These are phyloP conservation scores for Arthrobotrys pseudoclavata DNA, from an alignment of 2,329 filamentous ascomycete species.

Conservation along the genomic window DNA sequence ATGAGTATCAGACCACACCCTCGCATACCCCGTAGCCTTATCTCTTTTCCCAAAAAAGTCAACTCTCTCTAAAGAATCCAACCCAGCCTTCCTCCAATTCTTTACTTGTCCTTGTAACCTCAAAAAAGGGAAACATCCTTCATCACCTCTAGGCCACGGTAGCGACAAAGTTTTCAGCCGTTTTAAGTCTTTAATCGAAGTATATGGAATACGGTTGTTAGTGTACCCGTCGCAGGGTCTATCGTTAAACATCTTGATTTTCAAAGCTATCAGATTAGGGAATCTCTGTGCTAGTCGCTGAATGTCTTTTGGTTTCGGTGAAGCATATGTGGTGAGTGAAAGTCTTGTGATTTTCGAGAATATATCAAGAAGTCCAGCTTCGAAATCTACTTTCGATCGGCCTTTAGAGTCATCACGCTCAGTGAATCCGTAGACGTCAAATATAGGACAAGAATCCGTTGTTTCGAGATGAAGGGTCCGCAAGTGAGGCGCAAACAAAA, in stretches of 20 bases:
- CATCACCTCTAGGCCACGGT: not conserved
- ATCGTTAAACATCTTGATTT: not conserved
- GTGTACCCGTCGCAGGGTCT: not conserved
- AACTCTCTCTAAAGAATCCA: not conserved
- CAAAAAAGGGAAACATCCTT: not conserved
- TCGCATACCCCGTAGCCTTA: not conserved
- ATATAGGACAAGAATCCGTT: not conserved
- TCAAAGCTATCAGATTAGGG: not conserved
- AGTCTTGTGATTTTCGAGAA: not conserved
- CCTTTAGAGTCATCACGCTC: not conserved
- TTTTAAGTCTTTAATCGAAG: not conserved
- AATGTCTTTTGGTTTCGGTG: not conserved
- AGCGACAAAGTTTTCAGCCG: not conserved
- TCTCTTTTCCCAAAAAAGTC: constrained; percentile 2
- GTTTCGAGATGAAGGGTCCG: not conserved
- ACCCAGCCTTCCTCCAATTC: not conserved
- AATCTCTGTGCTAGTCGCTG: not conserved
- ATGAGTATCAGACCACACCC: not conserved
- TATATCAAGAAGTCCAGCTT: not conserved
- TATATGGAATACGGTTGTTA: not conserved
- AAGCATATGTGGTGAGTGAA: not conserved
- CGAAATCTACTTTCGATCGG: not conserved
- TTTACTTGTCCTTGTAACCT: not conserved
- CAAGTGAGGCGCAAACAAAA: constrained; percentile 9
- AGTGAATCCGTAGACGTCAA: constrained; percentile 9